A percentile compares a stretch with the other conserved stretches of the same genome.
These are phyloP conservation scores for Epichloe sibirici DNA, from an alignment of 2,329 filamentous ascomycete genomes.

Conservation along the genomic window DNA sequence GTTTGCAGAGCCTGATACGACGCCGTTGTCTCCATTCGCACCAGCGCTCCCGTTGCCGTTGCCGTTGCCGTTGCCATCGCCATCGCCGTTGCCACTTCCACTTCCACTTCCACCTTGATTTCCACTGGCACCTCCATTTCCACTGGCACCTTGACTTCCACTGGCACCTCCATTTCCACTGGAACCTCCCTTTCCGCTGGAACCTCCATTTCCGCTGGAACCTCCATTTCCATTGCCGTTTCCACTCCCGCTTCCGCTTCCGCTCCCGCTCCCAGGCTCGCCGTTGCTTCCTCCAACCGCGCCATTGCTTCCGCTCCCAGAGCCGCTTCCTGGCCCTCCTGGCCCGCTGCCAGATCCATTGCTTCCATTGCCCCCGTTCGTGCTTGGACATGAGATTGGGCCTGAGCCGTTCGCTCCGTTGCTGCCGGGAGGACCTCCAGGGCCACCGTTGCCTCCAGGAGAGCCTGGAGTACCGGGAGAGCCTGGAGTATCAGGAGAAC, in stretches of 20 bases:
- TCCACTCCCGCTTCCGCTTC: too few relatives aligned
- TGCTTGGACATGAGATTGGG: neutral
- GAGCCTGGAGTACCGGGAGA: too few relatives aligned
- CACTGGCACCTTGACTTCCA: too few relatives aligned
- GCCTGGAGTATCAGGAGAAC: too few relatives aligned
- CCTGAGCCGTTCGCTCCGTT: neutral
- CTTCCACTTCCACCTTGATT: too few relatives aligned
- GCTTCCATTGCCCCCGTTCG: neutral
- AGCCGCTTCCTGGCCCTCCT: neutral
- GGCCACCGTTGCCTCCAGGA: too few relatives aligned
- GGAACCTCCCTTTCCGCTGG: neutral
- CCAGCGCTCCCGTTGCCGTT: neutral
- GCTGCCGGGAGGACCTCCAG: neutral
- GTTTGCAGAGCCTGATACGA: neutral
- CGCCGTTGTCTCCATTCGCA: neutral
- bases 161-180: neutral
- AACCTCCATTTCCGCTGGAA: neutral
- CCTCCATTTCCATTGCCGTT: neutral
- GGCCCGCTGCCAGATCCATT: neutral
- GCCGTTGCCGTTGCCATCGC: neutral
- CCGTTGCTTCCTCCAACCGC: too few relatives aligned
- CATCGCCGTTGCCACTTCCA: too few relatives aligned
- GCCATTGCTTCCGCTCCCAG: too few relatives aligned
- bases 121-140: neutral
- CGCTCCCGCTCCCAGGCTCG: too few relatives aligned